Percentiles rank a stretch among this genome's conserved stretches.
Evolutionary conservation across 805 yeast genomes (phyloP).

Genomic region (Tetrapisispora nanseiensis): DNA sequence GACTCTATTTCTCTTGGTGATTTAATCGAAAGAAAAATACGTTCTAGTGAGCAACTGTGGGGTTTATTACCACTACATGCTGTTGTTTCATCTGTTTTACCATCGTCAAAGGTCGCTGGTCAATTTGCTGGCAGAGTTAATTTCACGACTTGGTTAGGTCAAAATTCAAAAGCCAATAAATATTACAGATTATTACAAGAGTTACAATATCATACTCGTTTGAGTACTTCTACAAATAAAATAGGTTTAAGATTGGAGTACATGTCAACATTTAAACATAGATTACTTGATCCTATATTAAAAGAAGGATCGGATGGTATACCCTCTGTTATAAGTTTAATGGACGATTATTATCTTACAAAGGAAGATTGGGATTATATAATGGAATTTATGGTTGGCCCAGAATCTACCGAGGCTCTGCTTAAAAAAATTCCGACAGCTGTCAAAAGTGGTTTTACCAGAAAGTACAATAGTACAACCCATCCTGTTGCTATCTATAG

Average conservation of each 20-base stretch:
- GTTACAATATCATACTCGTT: conserved; percentile 75
- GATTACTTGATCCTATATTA: conserved; percentile 50
- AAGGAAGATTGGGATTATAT: conserved; percentile 88
- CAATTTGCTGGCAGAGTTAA: conserved; percentile 55
- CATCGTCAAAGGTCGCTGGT: conserved; percentile 69
- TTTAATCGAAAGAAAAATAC: conserved; percentile 67
- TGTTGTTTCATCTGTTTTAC: conserved; percentile 72
- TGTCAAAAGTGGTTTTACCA: conserved; percentile 79
- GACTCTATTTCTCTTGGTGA: conserved; percentile 82
- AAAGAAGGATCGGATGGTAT: conserved; percentile 53
- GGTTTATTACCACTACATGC: conserved; percentile 87
- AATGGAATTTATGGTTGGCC: conserved; percentile 76
- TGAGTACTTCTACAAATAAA: conserved; percentile 69
- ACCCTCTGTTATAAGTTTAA: conserved; percentile 47
- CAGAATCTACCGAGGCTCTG: conserved; percentile 34
- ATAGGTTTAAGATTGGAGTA: conserved; percentile 67
- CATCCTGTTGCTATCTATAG: conserved; percentile 84
- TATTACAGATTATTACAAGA: conserved; percentile 74
- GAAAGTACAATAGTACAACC: conserved; percentile 60
- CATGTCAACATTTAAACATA: conserved; percentile 52
- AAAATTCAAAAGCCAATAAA: conserved; percentile 76
- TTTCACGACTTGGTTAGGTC: conserved; percentile 84
- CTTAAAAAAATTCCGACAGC: conserved; percentile 60
- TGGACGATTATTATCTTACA: conserved; percentile 82
- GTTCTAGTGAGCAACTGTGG: conserved; percentile 92